Percentiles rank a stretch among this genome's conserved stretches.
phyloP scores from a whole-genome alignment of 768 basidiomycete genomes.

The Daedalea quercina region DNA sequence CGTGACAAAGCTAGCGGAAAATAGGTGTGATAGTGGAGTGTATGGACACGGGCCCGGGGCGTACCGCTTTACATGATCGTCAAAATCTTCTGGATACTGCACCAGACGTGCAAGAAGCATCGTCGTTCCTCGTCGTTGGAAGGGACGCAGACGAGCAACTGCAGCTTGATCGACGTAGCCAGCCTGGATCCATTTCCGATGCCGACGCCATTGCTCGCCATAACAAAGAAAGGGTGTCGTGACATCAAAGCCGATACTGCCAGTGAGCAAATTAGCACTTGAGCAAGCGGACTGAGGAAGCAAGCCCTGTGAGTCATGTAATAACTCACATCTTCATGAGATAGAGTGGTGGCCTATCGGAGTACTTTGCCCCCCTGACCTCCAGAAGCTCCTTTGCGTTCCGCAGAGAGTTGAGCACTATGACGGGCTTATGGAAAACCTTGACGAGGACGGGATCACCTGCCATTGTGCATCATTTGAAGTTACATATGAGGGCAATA shows the following conservation, averaged over 20 bases:
- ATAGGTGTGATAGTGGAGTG: background rate
- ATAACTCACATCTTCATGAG: background rate
- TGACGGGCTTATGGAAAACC: slow-evolving; percentile 1
- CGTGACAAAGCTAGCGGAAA: slow-evolving; percentile 19
- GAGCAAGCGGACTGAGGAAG: no score
- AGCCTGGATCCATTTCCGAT: slow-evolving; percentile 21
- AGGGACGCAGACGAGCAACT: slow-evolving; percentile 5
- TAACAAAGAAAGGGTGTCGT: slow-evolving; percentile 14
- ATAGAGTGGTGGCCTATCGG: background rate
- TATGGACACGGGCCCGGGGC: background rate
- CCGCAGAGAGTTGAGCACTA: background rate
- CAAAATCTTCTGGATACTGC: slow-evolving; percentile 19
- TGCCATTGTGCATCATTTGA: background rate
- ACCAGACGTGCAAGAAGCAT: slow-evolving; percentile 19
- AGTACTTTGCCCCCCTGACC: background rate
- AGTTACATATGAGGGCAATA: background rate
- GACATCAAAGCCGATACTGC: slow-evolving; percentile 16
- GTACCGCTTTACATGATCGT: slow-evolving; percentile 4
- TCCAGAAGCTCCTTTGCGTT: background rate
- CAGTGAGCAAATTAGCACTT: background rate
- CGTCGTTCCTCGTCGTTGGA: slow-evolving; percentile 20
- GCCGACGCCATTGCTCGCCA: slow-evolving; percentile 22
- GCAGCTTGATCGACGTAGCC: slow-evolving; percentile 13
- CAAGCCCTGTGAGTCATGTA: no score
- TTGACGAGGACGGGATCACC: slow-evolving; percentile 12